These are phyloP conservation scores for Gardenia jasminoides DNA, from an alignment of 257 asterid genomes.

Conservation along the genomic window DNA sequence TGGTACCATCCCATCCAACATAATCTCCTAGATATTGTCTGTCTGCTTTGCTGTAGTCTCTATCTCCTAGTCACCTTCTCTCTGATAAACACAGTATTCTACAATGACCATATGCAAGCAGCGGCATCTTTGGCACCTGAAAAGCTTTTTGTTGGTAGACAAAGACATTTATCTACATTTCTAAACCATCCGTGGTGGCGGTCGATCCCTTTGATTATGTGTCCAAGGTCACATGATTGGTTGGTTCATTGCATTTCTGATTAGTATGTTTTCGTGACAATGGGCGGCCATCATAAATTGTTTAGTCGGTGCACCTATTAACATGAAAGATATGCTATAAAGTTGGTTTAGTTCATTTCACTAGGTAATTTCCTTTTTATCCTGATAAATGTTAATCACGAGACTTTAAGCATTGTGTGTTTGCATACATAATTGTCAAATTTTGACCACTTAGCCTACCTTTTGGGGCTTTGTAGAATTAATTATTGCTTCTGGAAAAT, in stretches of 20 bases:
- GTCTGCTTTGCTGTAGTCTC: constrained; percentile 12
- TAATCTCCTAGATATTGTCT: constrained; percentile 24
- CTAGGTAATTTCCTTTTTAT: no score
- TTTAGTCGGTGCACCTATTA: not conserved
- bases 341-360: not conserved
- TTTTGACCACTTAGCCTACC: not conserved
- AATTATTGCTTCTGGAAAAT: not conserved
- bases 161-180: constrained; percentile 10
- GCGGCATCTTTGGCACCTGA: not conserved
- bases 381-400: not conserved
- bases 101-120: no score
- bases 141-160: constrained; percentile 12
- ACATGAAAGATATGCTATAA: not conserved
- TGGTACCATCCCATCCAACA: not conserved
- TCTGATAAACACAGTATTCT: no score
- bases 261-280: not conserved
- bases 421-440: not conserved
- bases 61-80: no score
- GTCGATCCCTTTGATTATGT: not conserved
- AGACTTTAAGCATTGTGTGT: not conserved
- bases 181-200: constrained; percentile 22
- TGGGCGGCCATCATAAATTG: not conserved
- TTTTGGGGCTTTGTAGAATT: not conserved
- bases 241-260: constrained; percentile 14
- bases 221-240: constrained; percentile 21